Evolutionary conservation across 108 stramenopile genomes (phyloP).

Genomic region (Cyclotella kingstonii): DNA sequence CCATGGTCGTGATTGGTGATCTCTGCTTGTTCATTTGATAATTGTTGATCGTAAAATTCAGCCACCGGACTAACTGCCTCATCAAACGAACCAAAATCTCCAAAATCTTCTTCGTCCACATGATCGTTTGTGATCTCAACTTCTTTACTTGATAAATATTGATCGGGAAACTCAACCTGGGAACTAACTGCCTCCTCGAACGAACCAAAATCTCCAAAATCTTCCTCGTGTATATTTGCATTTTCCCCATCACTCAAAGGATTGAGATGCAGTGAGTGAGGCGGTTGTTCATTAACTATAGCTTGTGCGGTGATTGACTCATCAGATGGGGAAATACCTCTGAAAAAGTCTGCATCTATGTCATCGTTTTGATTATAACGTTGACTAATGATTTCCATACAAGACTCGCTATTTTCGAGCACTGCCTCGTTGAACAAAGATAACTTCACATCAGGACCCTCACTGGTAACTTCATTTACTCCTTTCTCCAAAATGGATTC

Average conservation of each 20-base stretch:
- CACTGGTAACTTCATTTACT: too few species aligned
- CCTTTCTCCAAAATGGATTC: too few species aligned
- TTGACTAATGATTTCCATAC: too few species aligned
- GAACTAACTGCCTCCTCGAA: background rate
- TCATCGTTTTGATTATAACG: too few species aligned
- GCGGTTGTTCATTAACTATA: too few species aligned
- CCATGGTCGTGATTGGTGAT: background rate
- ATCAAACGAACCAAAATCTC: conserved; percentile 42
- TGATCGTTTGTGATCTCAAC: background rate
- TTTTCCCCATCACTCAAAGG: background rate
- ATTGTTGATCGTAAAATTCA: background rate
- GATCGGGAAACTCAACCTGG: background rate
- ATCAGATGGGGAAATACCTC: too few species aligned
- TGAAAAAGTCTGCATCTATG: too few species aligned
- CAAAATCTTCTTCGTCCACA: conserved; percentile 29
- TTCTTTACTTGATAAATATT: background rate
- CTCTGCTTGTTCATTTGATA: background rate
- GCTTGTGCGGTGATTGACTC: too few species aligned
- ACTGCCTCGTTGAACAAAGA: too few species aligned
- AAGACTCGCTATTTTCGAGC: too few species aligned
- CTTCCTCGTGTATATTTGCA: background rate
- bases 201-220: conserved; percentile 2
- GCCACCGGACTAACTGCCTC: conserved; percentile 14
- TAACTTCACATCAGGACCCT: too few species aligned
- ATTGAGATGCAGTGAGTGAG: too few species aligned